phyloP scores from a whole-genome alignment of 176 grass and related monocot species.

The Eleusine indica region DNA sequence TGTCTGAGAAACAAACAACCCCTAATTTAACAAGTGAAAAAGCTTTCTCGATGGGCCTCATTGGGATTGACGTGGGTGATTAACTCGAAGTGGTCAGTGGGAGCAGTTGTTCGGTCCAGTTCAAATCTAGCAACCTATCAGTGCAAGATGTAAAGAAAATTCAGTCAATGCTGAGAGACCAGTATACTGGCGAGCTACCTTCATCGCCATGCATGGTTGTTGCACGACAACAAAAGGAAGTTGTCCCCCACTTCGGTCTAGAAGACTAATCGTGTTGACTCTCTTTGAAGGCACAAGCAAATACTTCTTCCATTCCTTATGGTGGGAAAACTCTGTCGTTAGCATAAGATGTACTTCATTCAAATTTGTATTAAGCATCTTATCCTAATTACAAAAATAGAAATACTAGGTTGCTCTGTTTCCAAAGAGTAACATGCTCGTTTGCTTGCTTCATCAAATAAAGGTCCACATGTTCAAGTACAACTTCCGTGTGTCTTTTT shows the following conservation, averaged over 20 bases:
- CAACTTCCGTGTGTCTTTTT: too few relatives aligned
- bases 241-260: constrained; percentile 1
- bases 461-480: too few relatives aligned
- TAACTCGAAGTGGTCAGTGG: not conserved
- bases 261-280: not conserved
- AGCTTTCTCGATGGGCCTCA: not conserved
- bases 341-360: too few relatives aligned
- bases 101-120: not conserved
- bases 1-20: too few relatives aligned
- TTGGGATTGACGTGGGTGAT: not conserved
- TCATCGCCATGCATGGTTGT: constrained; percentile 3
- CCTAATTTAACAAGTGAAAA: not conserved
- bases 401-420: too few relatives aligned
- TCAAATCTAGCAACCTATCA: not conserved
- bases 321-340: too few relatives aligned
- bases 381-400: too few relatives aligned
- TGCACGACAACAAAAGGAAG: not conserved
- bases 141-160: not conserved
- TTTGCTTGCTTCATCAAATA: too few relatives aligned
- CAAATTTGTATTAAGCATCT: too few relatives aligned
- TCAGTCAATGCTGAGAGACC: constrained; percentile 14
- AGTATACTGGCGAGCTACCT: not conserved
- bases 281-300: not conserved
- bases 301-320: not conserved
- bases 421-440: too few relatives aligned